Conservation (phyloP, 2,329 filamentous ascomycete species). For the Colletotrichum noveboracense region DNA sequence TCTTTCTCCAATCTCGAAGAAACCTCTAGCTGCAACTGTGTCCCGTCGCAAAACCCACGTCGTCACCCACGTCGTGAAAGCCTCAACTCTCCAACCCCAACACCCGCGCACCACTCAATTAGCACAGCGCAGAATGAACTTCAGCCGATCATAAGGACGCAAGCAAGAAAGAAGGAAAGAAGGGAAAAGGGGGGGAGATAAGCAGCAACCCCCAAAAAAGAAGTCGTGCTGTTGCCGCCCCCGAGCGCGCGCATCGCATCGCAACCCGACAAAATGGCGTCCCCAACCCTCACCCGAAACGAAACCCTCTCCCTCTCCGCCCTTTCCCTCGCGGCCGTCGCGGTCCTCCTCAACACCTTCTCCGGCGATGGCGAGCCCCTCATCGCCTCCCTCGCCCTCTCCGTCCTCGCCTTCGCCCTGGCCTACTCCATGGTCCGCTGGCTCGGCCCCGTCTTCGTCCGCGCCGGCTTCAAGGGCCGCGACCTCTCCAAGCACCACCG, state of each 20-base stretch:
- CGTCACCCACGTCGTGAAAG: not conserved
- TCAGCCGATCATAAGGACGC: not conserved
- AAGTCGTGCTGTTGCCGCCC: not conserved
- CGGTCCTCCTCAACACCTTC: conserved; percentile 81
- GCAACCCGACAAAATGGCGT: conserved; percentile 28
- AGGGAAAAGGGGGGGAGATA: not conserved
- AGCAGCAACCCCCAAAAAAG: not conserved
- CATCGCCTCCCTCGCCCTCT: conserved; percentile 86
- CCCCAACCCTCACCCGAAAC: conserved; percentile 50
- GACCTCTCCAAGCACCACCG: conserved; percentile 78
- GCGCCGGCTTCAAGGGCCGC: conserved; percentile 84
- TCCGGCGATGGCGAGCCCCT: conserved; percentile 87
- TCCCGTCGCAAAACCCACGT: conserved; percentile 6
- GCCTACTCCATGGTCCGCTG: conserved; percentile 89
- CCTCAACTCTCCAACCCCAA: not conserved
- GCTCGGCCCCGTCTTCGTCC: conserved; percentile 90
- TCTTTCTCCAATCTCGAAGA: not conserved
- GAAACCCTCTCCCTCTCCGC: conserved; percentile 64
- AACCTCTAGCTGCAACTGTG: conserved; percentile 14
- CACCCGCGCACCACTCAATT: not conserved
- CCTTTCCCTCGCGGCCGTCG: conserved; percentile 72
- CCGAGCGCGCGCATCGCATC: not conserved
- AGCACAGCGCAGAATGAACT: not conserved
- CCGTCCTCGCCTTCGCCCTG: conserved; percentile 80
- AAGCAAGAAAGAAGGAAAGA: not conserved